Percentiles rank a stretch among this genome's conserved stretches.
These are phyloP conservation scores for Backusella macrospora DNA, from an alignment of 192 early-diverging fungal genomes.

Conservation along the genomic window DNA sequence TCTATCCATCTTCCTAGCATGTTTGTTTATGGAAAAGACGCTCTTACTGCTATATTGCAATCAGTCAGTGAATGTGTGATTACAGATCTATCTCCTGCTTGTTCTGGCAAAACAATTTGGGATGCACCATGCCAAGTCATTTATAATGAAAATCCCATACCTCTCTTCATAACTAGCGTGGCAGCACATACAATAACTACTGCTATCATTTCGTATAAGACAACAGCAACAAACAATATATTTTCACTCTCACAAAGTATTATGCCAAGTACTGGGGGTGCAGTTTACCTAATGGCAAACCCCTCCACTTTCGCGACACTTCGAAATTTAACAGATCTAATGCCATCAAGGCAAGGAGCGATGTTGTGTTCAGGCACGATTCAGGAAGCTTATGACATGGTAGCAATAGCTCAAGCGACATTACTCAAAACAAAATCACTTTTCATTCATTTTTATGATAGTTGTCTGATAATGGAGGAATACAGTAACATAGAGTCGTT, in stretches of 20 bases:
- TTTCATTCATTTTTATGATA: slow-evolving; percentile 1
- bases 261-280: not conserved
- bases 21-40: not conserved
- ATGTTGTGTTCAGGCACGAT: not conserved
- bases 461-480: not conserved
- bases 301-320: not conserved
- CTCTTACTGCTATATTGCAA: not conserved
- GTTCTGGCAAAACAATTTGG: not conserved
- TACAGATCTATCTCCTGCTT: not conserved
- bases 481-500: not conserved
- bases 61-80: not conserved
- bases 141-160: not conserved
- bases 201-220: not conserved
- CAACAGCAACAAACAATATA: not conserved
- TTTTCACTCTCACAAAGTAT: not conserved
- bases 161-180: not conserved
- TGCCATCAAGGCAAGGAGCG: not conserved
- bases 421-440: not conserved
- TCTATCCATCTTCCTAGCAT: not conserved
- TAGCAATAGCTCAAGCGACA: not conserved
- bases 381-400: slow-evolving; percentile 6
- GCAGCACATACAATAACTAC: not conserved
- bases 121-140: not conserved
- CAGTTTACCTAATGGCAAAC: not conserved
- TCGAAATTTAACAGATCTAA: not conserved